phyloP scores from a whole-genome alignment of 345 rosid species.

The Gynandropsis gynandra region DNA sequence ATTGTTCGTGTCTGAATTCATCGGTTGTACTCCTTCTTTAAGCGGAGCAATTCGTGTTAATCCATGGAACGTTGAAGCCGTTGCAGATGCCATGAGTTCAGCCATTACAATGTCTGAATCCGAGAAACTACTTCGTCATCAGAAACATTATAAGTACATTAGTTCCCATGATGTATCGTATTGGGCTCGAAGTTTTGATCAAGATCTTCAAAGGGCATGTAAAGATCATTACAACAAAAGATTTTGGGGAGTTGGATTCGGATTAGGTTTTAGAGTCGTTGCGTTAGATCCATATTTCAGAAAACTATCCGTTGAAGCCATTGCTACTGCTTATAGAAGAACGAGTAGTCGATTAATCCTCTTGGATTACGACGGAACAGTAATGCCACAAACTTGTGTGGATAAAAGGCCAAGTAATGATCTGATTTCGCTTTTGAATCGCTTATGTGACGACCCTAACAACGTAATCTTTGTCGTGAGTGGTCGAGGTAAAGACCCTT shows the following conservation, averaged over 20 bases:
- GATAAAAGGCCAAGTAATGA: slow-evolving; percentile 48
- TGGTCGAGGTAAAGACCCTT: slow-evolving; percentile 70
- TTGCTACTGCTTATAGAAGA: slow-evolving; percentile 45
- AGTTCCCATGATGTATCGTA: slow-evolving; percentile 74
- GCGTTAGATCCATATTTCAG: slow-evolving; percentile 64
- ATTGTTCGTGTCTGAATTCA: slow-evolving; percentile 68
- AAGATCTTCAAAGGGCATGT: slow-evolving; percentile 73
- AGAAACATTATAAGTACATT: slow-evolving; percentile 74
- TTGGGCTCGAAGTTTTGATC: slow-evolving; percentile 73
- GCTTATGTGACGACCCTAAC: slow-evolving; percentile 59
- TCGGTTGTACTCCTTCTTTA: slow-evolving; percentile 84
- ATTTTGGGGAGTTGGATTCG: slow-evolving; percentile 71
- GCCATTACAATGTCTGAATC: slow-evolving; percentile 37
- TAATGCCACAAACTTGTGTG: slow-evolving; percentile 45
- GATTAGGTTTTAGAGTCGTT: slow-evolving; percentile 59
- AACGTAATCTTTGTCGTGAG: slow-evolving; percentile 72
- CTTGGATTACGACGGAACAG: slow-evolving; percentile 83
- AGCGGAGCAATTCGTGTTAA: slow-evolving; percentile 85
- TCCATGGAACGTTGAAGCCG: slow-evolving; percentile 69
- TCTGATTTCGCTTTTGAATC: slow-evolving; percentile 50
- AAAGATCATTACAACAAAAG: slow-evolving; percentile 57
- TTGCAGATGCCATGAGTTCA: slow-evolving; percentile 51
- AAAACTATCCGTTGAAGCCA: slow-evolving; percentile 45
- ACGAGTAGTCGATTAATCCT: slow-evolving; percentile 56
- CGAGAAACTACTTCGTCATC: slow-evolving; percentile 67